A percentile compares a stretch with the other conserved stretches of the same genome.
Evolutionary conservation across 805 yeast genomes (phyloP).

Genomic region (Pichia californica): DNA sequence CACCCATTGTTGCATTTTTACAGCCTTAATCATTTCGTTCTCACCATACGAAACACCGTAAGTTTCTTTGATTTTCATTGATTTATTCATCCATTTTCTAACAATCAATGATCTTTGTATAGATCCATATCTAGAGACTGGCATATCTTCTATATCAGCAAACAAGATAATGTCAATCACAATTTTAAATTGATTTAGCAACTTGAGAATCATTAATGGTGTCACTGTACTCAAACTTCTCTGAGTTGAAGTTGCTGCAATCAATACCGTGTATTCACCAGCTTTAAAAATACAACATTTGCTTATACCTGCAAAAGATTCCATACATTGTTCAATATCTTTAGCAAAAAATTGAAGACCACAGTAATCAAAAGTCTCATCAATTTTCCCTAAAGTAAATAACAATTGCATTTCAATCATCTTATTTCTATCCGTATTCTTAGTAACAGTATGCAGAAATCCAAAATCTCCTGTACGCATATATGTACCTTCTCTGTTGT

Average conservation of each 20-base stretch:
- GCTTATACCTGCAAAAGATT: constrained; percentile 37
- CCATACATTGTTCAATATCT: constrained; percentile 72
- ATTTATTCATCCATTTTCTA: constrained; percentile 45
- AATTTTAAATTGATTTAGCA: constrained; percentile 75
- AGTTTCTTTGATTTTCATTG: constrained; percentile 35
- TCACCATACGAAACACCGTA: constrained; percentile 66
- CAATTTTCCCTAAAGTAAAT: constrained; percentile 76
- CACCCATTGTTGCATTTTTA: constrained; percentile 15
- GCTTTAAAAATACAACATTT: constrained; percentile 60
- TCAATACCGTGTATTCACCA: constrained; percentile 69
- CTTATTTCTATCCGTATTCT: constrained; percentile 20
- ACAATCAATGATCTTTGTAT: constrained; percentile 71
- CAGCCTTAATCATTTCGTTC: constrained; percentile 43
- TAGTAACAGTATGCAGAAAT: constrained; percentile 69
- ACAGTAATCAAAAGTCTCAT: constrained; percentile 82
- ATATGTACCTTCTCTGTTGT: constrained; percentile 54
- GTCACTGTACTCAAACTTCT: constrained; percentile 63
- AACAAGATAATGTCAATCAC: constrained; percentile 81
- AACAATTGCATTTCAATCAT: constrained; percentile 59
- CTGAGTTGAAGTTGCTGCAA: constrained; percentile 52
- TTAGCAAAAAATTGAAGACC: constrained; percentile 88
- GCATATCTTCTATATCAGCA: constrained; percentile 55
- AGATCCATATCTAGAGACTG: constrained; percentile 64
- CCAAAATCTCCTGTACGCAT: constrained; percentile 93
- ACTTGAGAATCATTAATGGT: constrained; percentile 73